Evolutionary conservation across 257 asterid genomes (phyloP), one percentile per base, ranked within the genome.

Genomic region (Solanum medicagineum): DNA sequence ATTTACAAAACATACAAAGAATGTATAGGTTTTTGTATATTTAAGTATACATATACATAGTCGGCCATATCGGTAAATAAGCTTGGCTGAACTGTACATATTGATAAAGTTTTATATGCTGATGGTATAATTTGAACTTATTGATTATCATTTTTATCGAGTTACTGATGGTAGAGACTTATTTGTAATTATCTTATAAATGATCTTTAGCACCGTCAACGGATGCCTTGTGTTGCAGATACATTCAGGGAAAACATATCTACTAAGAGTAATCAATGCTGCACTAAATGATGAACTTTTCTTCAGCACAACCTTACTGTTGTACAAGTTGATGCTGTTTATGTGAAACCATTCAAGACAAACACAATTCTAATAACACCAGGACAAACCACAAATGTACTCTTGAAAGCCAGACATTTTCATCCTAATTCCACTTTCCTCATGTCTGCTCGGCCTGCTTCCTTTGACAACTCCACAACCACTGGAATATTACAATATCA

Each of bases 371-470:
- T 91, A 11, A 84, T 93, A 6, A 85, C 95, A 2, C 97, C 95
- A 0, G 97, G 97, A 74, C 97, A 93, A 63, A 93, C 97, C 3
- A 89, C 94, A 3, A 92, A 92, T 45, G 90, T 93, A 5, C 92
- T 91, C 2, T 88, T 93, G 86, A 89, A 80, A 40, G 85, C 95
- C 7, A 86, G 85, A 56, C 84, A 75, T 51, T 85, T 49, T 6
- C 90, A 74, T n/a, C 95, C 97, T 10, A 89, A 89, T 36, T 88
- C 92, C 4, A 83, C 84, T 16, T 92, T 91, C 81, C 90, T 91
- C 57, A 91, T 93, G 84, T 83, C 89, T 0, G 94, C 94, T 11
- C 53, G 93, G 85, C 91, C 86, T 17, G 94, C 87, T 36, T 17
- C 94, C 12, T 93, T 93, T 66, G 97, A 92, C 79, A 93, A 93